phyloP scores from a whole-genome alignment of 164 flowering plant species.

The Berberis vulgaris region DNA sequence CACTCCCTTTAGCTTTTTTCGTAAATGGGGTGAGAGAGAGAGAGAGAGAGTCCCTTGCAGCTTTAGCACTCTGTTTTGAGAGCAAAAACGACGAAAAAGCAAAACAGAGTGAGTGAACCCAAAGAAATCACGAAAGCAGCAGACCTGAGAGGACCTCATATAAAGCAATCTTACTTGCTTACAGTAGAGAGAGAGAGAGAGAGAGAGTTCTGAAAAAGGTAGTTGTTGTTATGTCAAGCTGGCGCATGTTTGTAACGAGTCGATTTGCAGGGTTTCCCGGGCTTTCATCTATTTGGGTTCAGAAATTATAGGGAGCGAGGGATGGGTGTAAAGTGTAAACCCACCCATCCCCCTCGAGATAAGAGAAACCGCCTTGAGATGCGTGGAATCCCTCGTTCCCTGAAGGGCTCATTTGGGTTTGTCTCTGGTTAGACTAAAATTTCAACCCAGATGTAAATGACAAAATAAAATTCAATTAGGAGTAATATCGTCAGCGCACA shows the following conservation, averaged over 20 bases:
- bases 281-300: too few species aligned
- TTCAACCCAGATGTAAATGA: too few species aligned
- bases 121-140: conserved; percentile 39
- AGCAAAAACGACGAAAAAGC: conserved; percentile 6
- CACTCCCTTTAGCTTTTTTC: conserved; percentile 7
- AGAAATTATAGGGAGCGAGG: too few species aligned
- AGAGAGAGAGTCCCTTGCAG: conserved; percentile 37
- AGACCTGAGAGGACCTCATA: conserved; percentile 5
- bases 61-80: conserved; percentile 30
- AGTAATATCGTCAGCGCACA: too few species aligned
- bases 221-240: not conserved
- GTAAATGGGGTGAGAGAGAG: not conserved
- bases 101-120: conserved; percentile 22
- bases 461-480: too few species aligned
- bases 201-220: not conserved
- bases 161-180: not conserved
- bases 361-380: too few species aligned
- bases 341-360: too few species aligned
- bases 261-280: too few species aligned
- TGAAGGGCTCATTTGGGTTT: too few species aligned
- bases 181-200: conserved; percentile 14
- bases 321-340: too few species aligned
- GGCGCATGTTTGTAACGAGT: not conserved
- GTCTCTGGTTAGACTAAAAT: too few species aligned
- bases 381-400: too few species aligned